Evolutionary conservation across 441 rosid genomes (phyloP).

Genomic region (Geranium incanum): DNA sequence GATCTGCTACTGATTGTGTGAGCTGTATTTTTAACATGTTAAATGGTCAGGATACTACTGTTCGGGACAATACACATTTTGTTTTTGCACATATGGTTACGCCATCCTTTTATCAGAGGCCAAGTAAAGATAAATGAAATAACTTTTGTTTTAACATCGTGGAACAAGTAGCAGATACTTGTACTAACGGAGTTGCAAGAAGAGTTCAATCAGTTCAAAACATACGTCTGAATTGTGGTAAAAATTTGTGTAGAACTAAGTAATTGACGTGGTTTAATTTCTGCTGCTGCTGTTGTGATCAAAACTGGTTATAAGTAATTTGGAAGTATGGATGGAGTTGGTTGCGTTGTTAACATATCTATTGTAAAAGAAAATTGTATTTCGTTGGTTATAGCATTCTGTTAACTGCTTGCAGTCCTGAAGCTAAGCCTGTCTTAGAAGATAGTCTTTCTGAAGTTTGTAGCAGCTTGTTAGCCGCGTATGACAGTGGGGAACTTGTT

Average conservation of each 20-base stretch:
- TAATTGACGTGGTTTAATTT: neutral
- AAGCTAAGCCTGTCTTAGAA: constrained; percentile 53
- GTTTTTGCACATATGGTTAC: too few species aligned
- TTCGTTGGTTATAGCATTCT: constrained; percentile 6
- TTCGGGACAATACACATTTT: too few species aligned
- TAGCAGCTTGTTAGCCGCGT: constrained; percentile 59
- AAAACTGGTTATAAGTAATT: neutral
- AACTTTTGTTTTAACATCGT: too few species aligned
- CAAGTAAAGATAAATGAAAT: too few species aligned
- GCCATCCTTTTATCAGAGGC: too few species aligned
- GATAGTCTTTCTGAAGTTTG: constrained; percentile 75
- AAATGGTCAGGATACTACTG: too few species aligned
- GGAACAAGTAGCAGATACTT: too few species aligned
- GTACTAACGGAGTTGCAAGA: too few species aligned
- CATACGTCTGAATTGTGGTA: too few species aligned
- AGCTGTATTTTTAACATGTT: too few species aligned
- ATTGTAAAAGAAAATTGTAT: neutral
- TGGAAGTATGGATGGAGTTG: neutral
- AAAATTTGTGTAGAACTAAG: neutral
- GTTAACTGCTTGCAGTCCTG: constrained; percentile 41
- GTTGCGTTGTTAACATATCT: neutral
- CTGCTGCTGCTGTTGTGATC: neutral
- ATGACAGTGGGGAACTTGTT: constrained; percentile 65
- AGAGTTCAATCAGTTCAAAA: too few species aligned
- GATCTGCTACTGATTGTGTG: too few species aligned